Evolutionary conservation across 163 green algal genomes (phyloP).

Genomic region (Coccomyxa subellipsoidea): DNA sequence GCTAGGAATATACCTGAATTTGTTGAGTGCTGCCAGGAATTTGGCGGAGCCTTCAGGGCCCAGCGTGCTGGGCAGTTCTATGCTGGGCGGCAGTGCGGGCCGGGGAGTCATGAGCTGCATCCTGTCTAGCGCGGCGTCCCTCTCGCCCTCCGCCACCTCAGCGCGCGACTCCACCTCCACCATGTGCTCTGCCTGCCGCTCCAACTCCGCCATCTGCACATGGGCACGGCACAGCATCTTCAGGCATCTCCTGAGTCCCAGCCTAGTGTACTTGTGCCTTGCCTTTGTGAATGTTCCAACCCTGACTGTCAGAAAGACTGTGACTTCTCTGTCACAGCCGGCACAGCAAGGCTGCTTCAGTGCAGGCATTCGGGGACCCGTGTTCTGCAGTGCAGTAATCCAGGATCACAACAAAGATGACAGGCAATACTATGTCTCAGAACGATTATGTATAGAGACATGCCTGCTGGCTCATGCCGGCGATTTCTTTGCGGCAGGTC

Average conservation of each 20-base stretch:
- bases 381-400: too few species aligned
- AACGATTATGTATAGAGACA: too few species aligned
- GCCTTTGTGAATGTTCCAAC: too few species aligned
- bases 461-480: background rate
- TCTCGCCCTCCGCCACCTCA: constrained; percentile 10
- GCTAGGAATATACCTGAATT: background rate
- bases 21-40: background rate
- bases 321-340: too few species aligned
- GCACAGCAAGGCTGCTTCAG: too few species aligned
- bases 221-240: too few species aligned
- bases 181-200: constrained; percentile 11
- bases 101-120: background rate
- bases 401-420: too few species aligned
- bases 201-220: constrained; percentile 13
- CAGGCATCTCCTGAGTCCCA: too few species aligned
- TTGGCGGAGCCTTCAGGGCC: background rate
- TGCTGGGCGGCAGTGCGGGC: background rate
- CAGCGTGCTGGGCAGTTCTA: background rate
- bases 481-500: constrained; percentile 2
- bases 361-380: too few species aligned
- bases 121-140: background rate
- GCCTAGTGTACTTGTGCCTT: too few species aligned
- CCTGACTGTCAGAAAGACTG: too few species aligned
- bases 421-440: too few species aligned
- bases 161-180: constrained; percentile 11